Percentiles rank a stretch among this genome's conserved stretches.
These are phyloP conservation scores for Alternaria ethzedia DNA, from an alignment of 2,329 filamentous ascomycete genomes.

Conservation along the genomic window DNA sequence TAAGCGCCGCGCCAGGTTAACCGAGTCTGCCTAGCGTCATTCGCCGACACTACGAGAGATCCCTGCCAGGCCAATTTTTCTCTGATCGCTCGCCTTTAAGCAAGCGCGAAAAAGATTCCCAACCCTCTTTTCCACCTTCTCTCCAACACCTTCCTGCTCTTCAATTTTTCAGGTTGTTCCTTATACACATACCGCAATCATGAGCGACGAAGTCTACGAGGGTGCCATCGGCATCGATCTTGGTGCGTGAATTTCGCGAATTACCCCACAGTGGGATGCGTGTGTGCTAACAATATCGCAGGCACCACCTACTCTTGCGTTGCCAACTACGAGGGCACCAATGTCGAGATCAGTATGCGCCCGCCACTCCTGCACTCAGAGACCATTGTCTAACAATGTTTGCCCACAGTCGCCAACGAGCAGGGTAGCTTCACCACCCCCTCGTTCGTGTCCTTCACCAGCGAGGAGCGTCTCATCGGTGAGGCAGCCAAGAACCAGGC, in stretches of 20 bases:
- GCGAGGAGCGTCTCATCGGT: constrained; percentile 98
- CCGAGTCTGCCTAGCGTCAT: constrained; percentile 13
- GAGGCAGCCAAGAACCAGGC: constrained; percentile 99
- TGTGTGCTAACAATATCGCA: constrained; percentile 53
- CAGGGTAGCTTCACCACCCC: constrained; percentile 99
- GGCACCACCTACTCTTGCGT: constrained; percentile 99
- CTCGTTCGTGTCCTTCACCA: constrained; percentile 98
- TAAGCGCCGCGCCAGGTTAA: constrained; percentile 14
- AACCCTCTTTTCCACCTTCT: constrained; percentile 35
- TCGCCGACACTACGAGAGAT: constrained; percentile 14
- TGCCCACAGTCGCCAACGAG: constrained; percentile 84
- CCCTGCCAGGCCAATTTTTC: constrained; percentile 19
- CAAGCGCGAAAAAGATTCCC: constrained; percentile 17
- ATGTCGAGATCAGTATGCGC: constrained; percentile 93
- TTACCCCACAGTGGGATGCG: constrained; percentile 35
- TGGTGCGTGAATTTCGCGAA: constrained; percentile 63
- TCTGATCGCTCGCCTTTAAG: constrained; percentile 21
- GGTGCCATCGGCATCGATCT: constrained; percentile 99
- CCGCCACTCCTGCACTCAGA: constrained; percentile 7
- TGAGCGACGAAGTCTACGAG: constrained; percentile 98
- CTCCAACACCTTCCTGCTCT: constrained; percentile 39
- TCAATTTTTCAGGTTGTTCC: constrained; percentile 37
- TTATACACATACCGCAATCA: constrained; percentile 59
- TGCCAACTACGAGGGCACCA: constrained; percentile 98
- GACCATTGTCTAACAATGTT: constrained; percentile 26